Conservation (phyloP, 805 yeast genomes). For the Yarrowia sp. region DNA sequence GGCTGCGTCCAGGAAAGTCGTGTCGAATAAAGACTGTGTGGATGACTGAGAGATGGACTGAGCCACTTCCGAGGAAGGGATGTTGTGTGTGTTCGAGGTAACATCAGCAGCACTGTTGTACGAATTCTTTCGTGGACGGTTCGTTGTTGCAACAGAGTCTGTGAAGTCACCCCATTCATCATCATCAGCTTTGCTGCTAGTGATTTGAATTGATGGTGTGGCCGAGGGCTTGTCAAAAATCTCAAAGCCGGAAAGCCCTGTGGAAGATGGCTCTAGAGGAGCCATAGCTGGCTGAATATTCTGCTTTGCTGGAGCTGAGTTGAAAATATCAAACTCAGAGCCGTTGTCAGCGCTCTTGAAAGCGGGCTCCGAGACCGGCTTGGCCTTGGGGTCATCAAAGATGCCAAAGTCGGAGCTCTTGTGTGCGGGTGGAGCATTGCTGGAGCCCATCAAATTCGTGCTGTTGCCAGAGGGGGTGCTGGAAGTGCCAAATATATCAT, state of each 20-base stretch:
- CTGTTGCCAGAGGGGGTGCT: not conserved
- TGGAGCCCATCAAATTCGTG: not conserved
- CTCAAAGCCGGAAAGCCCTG: not conserved
- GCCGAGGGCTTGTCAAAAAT: not conserved
- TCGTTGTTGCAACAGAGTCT: not conserved
- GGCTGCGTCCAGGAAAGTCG: conserved; percentile 9
- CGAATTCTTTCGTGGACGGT: conserved; percentile 1
- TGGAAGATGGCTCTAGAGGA: not conserved
- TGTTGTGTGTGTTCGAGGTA: not conserved
- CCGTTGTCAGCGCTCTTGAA: not conserved
- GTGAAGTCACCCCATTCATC: conserved; percentile 20
- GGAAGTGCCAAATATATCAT: not conserved
- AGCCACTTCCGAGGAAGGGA: not conserved
- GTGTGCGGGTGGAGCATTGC: not conserved
- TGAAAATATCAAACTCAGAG: not conserved
- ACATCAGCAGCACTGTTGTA: not conserved
- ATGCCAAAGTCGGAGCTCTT: not conserved
- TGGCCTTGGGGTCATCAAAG: not conserved
- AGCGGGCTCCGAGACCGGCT: not conserved
- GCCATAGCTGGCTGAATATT: not conserved
- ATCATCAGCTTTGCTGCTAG: not conserved
- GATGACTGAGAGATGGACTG: conserved; percentile 14
- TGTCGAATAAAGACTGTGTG: conserved; percentile 1
- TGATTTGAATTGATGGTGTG: not conserved
- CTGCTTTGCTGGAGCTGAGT: not conserved